phyloP scores from a whole-genome alignment of 768 basidiomycete genomes.

The Leccinum boreale region DNA sequence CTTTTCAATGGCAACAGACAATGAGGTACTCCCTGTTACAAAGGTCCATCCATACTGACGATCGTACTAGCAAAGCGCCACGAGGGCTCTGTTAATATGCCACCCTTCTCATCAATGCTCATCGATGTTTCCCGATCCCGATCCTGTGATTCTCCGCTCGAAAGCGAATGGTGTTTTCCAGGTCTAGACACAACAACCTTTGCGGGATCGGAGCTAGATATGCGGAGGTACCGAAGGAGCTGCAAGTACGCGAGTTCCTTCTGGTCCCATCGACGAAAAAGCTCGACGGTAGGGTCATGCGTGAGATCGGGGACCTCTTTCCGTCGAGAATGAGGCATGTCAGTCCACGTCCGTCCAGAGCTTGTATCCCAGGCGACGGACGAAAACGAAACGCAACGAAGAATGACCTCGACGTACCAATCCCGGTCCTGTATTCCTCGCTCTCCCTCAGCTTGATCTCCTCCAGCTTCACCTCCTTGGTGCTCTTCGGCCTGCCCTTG shows the following conservation, averaged over 20 bases:
- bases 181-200: slow-evolving; percentile 51
- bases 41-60: slow-evolving; percentile 34
- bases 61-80: slow-evolving; percentile 39
- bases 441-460: slow-evolving; percentile 64
- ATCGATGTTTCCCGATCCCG: slow-evolving; percentile 22
- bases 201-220: slow-evolving; percentile 55
- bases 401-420: slow-evolving; percentile 50
- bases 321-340: background rate
- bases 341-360: background rate
- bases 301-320: slow-evolving; percentile 80
- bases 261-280: slow-evolving; percentile 79
- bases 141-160: slow-evolving; percentile 4
- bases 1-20: background rate
- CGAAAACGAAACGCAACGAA: background rate
- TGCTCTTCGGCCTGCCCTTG: slow-evolving; percentile 74
- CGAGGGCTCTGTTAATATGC: slow-evolving; percentile 26
- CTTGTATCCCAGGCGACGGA: background rate
- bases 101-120: slow-evolving; percentile 27
- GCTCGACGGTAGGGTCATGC: slow-evolving; percentile 59
- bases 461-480: slow-evolving; percentile 63
- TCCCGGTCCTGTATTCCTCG: slow-evolving; percentile 75
- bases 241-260: slow-evolving; percentile 68
- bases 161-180: slow-evolving; percentile 51
- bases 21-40: slow-evolving; percentile 3
- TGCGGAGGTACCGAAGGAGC: slow-evolving; percentile 71